Conservation (phyloP, 192 early-diverging fungal species). For the Jimgerdemannia flammicorona region DNA sequence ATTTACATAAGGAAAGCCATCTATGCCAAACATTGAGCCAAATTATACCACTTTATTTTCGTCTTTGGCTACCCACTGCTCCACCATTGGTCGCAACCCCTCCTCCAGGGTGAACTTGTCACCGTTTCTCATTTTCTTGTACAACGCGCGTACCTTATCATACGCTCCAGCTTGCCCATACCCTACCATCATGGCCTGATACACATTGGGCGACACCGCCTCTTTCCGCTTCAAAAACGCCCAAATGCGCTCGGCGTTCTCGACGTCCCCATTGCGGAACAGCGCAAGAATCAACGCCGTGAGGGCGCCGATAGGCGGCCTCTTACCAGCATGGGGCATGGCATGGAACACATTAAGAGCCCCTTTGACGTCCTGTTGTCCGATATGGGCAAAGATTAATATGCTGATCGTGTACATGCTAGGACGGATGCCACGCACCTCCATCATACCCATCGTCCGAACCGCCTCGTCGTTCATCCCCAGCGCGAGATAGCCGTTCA, state of each 20-base stretch:
- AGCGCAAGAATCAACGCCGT: neutral
- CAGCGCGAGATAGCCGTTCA: neutral
- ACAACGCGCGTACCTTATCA: neutral
- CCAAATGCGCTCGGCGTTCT: slow-evolving; percentile 5
- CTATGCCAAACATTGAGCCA: no score
- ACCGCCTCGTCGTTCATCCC: neutral
- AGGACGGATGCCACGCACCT: neutral
- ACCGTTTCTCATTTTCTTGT: neutral
- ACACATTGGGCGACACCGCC: neutral
- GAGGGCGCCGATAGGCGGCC: neutral
- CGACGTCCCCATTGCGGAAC: slow-evolving; percentile 1
- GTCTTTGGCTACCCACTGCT: neutral
- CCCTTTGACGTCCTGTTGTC: neutral
- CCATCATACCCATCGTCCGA: neutral
- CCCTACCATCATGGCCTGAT: slow-evolving; percentile 10
- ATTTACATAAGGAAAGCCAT: no score
- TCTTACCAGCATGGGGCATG: neutral
- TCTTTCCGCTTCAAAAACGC: neutral
- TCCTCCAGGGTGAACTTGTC: neutral
- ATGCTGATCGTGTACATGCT: slow-evolving; percentile 7
- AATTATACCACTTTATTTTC: neutral
- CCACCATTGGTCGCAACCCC: neutral
- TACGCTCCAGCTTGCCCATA: slow-evolving; percentile 7
- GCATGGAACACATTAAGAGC: slow-evolving; percentile 1
- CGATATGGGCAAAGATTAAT: slow-evolving; percentile 7